Conservation (phyloP, 2,329 filamentous ascomycete species). For the Aspergillus piperis region DNA sequence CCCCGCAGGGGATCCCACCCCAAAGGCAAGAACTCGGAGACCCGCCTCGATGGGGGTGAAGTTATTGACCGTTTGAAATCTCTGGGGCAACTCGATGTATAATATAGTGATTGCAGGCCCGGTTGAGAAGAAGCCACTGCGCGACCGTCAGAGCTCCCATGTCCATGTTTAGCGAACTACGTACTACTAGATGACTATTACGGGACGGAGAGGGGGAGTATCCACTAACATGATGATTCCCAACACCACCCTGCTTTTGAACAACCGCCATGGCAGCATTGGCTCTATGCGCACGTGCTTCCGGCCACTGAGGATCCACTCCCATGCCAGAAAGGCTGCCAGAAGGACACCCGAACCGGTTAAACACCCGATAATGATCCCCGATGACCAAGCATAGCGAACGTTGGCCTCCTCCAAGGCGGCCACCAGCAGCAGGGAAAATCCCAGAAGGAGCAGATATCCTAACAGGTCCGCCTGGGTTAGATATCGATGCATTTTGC, state of each 20-base stretch:
- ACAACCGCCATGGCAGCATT: slow-evolving; percentile 21
- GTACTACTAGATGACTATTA: background rate
- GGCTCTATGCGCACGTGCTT: slow-evolving; percentile 8
- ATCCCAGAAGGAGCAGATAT: slow-evolving; percentile 52
- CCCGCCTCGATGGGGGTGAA: slow-evolving; percentile 22
- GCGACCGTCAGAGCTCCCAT: background rate
- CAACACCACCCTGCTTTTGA: slow-evolving; percentile 17
- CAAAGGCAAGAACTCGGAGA: slow-evolving; percentile 23
- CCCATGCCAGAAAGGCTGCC: slow-evolving; percentile 18
- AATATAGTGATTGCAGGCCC: slow-evolving; percentile 21
- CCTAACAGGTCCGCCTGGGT: slow-evolving; percentile 53
- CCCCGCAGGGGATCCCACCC: slow-evolving; percentile 19
- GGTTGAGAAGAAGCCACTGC: slow-evolving; percentile 18
- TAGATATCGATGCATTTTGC: background rate
- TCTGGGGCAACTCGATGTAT: slow-evolving; percentile 25
- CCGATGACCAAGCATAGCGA: slow-evolving; percentile 55
- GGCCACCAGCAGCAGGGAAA: slow-evolving; percentile 58
- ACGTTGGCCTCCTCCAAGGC: slow-evolving; percentile 60
- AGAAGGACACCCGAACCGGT: slow-evolving; percentile 45
- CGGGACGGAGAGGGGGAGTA: background rate
- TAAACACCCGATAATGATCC: slow-evolving; percentile 54
- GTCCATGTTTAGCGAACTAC: background rate
- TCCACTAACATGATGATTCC: slow-evolving; percentile 17
- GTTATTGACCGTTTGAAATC: slow-evolving; percentile 27
- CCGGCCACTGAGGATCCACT: slow-evolving; percentile 15